Percentiles rank a stretch among this genome's conserved stretches.
These are phyloP conservation scores for Ophiocordyceps camponoti-rufipedis DNA, from an alignment of 2,329 filamentous ascomycete species.

Conservation along the genomic window DNA sequence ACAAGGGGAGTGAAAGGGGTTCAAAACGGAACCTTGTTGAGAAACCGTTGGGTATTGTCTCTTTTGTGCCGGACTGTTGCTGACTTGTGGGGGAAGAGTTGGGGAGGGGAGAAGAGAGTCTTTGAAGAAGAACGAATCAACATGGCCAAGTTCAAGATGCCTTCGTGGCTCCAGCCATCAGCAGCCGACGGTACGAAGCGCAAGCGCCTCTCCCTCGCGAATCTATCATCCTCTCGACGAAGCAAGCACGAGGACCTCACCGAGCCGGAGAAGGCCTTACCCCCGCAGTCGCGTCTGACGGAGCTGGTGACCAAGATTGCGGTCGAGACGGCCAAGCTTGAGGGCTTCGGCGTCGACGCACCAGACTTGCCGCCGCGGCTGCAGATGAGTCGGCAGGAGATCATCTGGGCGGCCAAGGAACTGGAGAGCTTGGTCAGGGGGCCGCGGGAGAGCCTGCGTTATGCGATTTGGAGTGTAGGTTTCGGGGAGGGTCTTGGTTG, in stretches of 20 bases:
- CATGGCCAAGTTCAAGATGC: constrained; percentile 17
- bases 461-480: constrained; percentile 32
- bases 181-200: constrained; percentile 12
- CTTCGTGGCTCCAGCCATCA: constrained; percentile 14
- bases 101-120: not conserved
- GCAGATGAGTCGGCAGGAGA: constrained; percentile 23
- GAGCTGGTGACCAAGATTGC: constrained; percentile 28
- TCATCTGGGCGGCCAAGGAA: constrained; percentile 29
- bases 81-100: too few relatives aligned
- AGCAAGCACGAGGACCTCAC: constrained; percentile 5
- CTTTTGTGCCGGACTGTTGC: too few relatives aligned
- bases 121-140: not conserved
- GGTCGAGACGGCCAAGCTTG: constrained; percentile 28
- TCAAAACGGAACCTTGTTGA: not conserved
- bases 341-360: constrained; percentile 26
- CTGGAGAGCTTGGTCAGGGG: constrained; percentile 28
- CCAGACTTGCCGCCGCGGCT: constrained; percentile 25
- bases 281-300: constrained; percentile 19
- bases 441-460: constrained; percentile 30
- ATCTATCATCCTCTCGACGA: constrained; percentile 8
- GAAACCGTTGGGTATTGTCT: not conserved
- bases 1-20: not conserved
- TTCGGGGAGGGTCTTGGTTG: too few relatives aligned
- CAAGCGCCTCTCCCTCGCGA: constrained; percentile 15
- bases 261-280: not conserved